Base-by-base conservation (phyloP, 73 alveolate genomes). In the Uronychia setigera region DNA sequence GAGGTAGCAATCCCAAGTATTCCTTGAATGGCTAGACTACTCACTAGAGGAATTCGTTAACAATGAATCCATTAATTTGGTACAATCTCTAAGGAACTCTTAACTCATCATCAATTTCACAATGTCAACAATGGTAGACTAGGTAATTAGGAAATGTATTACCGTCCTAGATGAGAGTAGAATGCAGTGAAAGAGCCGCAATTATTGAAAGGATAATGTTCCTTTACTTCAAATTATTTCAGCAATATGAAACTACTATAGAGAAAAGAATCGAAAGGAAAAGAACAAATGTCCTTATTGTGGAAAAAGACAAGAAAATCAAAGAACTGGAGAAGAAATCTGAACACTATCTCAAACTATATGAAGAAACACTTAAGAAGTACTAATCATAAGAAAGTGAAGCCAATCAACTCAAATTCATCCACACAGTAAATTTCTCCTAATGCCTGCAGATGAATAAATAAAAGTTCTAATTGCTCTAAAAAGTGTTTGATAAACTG, bases 231-330 rank as follows among this genome's bases (percentile, higher is more conserved):
- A 9, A 26, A 1, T 5, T 76, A 27, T 76, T 76, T 27, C 58
- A 76, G n/a, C 9, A 28, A 9, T 76, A 76, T 30, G 81, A 76
- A 30, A 25, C 1, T 1, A 30, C 59, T 5, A 76, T 76, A 26
- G 81, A 76, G 59, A 25, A 30, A 5, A 76, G 35, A 25, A 31
- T 76, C n/a, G 81, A 76, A 27, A 30, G 81, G 27, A 76, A 76
- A 31, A 26, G 81, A 30, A 76, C 25, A 28, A 76, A 76, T 30
- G 58, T 76, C 46, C 29, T 31, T 29, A 28, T 76, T 1, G 27
- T 5, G 5, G 81, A 28, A 5, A 28, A 28, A 27, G 81, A 76
- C 9, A 76, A 76, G 32, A 28, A 26, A 76, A 30, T 76, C 27
- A 58, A 25, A 25, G 81, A 76, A 5, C 32, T 26, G 28, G 32